These are phyloP conservation scores for Rhododendron vialii DNA, from an alignment of 148 eudicot genomes.

Conservation along the genomic window DNA sequence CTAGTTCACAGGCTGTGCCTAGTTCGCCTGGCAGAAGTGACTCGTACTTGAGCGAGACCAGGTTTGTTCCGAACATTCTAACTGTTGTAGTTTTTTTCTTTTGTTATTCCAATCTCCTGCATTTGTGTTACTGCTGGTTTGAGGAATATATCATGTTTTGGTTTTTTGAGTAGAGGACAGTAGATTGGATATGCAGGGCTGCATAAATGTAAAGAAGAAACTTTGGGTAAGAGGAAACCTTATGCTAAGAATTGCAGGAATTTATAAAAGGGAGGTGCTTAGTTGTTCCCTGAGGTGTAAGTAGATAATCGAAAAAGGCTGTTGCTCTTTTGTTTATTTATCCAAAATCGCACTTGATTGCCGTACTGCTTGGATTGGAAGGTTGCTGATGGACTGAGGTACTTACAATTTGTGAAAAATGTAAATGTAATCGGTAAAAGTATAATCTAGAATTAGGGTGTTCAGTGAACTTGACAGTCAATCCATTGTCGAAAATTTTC, in stretches of 20 bases:
- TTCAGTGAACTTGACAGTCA: neutral
- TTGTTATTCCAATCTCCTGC: neutral
- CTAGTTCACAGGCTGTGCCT: slow-evolving; percentile 13
- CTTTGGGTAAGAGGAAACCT: neutral
- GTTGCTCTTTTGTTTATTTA: neutral
- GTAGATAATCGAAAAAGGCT: neutral
- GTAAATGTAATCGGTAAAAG: neutral
- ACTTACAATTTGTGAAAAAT: neutral
- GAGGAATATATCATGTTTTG: neutral
- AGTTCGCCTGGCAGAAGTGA: slow-evolving; percentile 35
- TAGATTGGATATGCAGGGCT: neutral
- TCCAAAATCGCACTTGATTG: slow-evolving; percentile 2
- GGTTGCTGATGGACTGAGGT: neutral
- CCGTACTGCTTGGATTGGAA: neutral
- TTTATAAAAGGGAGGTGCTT: neutral
- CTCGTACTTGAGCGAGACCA: slow-evolving; percentile 73
- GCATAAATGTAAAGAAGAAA: neutral
- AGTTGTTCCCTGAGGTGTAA: neutral
- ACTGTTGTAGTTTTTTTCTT: neutral
- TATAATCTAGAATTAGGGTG: neutral
- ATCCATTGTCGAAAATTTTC: neutral
- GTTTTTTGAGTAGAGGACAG: neutral
- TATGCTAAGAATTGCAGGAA: neutral
- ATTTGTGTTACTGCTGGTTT: neutral
- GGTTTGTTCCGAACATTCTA: slow-evolving; percentile 30